A percentile compares a stretch with the other conserved stretches of the same genome.
phyloP scores from a whole-genome alignment of 768 basidiomycete species.

The Kwoniella bestiolae region DNA sequence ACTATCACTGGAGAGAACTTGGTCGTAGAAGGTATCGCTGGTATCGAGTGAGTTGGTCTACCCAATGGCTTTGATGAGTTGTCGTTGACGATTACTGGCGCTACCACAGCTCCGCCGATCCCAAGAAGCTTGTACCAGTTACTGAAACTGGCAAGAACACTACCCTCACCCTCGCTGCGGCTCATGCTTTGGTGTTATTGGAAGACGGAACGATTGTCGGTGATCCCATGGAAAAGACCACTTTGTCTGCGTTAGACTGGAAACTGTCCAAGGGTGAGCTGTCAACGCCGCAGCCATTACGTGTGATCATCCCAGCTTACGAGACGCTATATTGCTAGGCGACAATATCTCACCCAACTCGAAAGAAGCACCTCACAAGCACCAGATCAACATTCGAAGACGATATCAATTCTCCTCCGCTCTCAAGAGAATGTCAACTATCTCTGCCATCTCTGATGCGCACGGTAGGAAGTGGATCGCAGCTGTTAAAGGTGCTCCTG shows the following conservation, averaged over 20 bases:
- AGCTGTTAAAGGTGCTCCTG: constrained; percentile 93
- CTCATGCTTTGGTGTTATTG: constrained; percentile 89
- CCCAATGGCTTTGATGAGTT: too few species aligned
- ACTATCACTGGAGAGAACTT: constrained; percentile 96
- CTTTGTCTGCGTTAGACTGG: constrained; percentile 89
- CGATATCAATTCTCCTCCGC: constrained; percentile 98
- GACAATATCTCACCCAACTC: constrained; percentile 71
- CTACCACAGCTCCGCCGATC: constrained; percentile 65
- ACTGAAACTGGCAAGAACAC: constrained; percentile 77
- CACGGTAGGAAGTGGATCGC: constrained; percentile 52
- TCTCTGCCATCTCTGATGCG: constrained; percentile 61
- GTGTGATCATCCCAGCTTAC: neutral
- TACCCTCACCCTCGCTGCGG: constrained; percentile 83
- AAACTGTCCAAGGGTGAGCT: constrained; percentile 66
- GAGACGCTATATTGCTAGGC: constrained; percentile 54
- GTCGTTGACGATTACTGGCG: neutral
- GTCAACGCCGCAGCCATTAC: neutral
- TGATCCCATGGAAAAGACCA: constrained; percentile 99
- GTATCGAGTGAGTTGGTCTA: constrained; percentile 73
- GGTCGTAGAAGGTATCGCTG: constrained; percentile 90
- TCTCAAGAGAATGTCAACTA: constrained; percentile 95
- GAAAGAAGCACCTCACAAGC: constrained; percentile 60
- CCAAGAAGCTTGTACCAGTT: constrained; percentile 72
- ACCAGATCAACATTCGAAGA: constrained; percentile 72
- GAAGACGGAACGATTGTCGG: constrained; percentile 94